Percentiles rank a stretch among this genome's conserved stretches.
These are phyloP conservation scores for Adenanthera pavonina DNA, from an alignment of 306 rosid genomes.

Conservation along the genomic window DNA sequence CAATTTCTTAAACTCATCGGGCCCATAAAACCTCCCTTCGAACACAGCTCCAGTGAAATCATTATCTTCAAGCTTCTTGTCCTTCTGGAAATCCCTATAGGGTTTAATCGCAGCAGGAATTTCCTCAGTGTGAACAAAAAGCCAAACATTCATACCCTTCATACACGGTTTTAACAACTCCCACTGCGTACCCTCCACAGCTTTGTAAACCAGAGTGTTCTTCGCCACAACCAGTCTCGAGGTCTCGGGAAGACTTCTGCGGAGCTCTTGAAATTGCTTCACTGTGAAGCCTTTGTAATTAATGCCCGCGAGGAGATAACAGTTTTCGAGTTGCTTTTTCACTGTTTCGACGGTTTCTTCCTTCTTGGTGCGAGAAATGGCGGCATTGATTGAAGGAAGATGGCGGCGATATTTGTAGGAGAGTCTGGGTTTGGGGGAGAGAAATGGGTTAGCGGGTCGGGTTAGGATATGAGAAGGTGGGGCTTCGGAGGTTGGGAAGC, in stretches of 20 bases:
- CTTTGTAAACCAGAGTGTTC: slow-evolving; percentile 88
- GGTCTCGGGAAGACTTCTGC: slow-evolving; percentile 68
- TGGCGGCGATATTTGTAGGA: slow-evolving; percentile 26
- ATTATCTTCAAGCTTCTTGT: slow-evolving; percentile 78
- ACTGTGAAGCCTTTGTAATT: slow-evolving; percentile 91
- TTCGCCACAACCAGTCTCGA: slow-evolving; percentile 82
- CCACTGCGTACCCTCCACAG: slow-evolving; percentile 84
- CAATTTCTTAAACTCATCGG: slow-evolving; percentile 68
- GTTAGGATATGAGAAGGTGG: slow-evolving; percentile 39
- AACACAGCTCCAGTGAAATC: slow-evolving; percentile 90
- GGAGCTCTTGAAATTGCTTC: slow-evolving; percentile 85
- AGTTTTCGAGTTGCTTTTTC: slow-evolving; percentile 69
- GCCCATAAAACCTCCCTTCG: slow-evolving; percentile 87
- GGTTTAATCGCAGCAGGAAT: slow-evolving; percentile 88
- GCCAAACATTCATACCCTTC: slow-evolving; percentile 97
- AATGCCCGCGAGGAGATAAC: slow-evolving; percentile 81
- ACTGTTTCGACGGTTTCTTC: slow-evolving; percentile 81
- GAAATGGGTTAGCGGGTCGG: slow-evolving; percentile 60
- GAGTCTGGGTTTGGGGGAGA: slow-evolving; percentile 36
- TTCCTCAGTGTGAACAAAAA: slow-evolving; percentile 91
- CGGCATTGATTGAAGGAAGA: slow-evolving; percentile 59
- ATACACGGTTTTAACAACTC: slow-evolving; percentile 84
- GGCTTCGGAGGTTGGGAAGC: slow-evolving; percentile 52
- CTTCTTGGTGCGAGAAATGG: slow-evolving; percentile 81
- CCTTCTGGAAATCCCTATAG: slow-evolving; percentile 83